Percentiles rank a stretch among this genome's conserved stretches.
phyloP scores from a whole-genome alignment of 2,329 filamentous ascomycete species.

The Scedosporium apiospermum region DNA sequence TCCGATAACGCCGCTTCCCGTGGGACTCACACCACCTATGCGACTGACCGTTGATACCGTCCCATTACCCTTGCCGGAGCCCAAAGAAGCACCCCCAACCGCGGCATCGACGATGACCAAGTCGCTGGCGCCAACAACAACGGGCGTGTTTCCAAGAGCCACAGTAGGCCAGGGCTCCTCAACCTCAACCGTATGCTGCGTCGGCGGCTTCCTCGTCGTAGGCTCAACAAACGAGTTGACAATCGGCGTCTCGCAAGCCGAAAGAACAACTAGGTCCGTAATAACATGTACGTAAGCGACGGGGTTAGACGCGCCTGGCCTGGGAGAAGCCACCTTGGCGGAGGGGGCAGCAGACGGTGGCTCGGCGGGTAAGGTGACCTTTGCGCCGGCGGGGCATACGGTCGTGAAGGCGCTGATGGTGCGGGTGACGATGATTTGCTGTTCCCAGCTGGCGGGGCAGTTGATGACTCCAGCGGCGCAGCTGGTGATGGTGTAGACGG shows the following conservation, averaged over 20 bases:
- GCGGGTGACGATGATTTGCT: constrained; percentile 19
- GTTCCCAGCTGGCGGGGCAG: constrained; percentile 27
- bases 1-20: background rate
- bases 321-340: background rate
- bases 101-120: background rate
- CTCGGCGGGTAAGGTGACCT: constrained; percentile 7
- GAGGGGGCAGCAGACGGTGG: background rate
- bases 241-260: constrained; percentile 4
- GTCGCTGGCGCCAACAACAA: background rate
- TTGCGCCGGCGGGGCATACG: background rate
- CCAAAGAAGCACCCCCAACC: background rate
- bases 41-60: background rate
- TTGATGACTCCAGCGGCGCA: constrained; percentile 27
- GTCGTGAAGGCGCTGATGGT: constrained; percentile 1
- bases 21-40: background rate
- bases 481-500: constrained; percentile 22
- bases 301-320: background rate
- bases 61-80: background rate
- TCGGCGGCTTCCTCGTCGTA: background rate
- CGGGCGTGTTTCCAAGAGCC: background rate
- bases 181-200: background rate
- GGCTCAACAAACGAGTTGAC: constrained; percentile 7
- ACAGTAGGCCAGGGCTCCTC: background rate
- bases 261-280: background rate
- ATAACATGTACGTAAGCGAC: background rate